These are phyloP conservation scores for Eucalyptus pauciflora DNA, from an alignment of 345 rosid genomes.

Conservation along the genomic window DNA sequence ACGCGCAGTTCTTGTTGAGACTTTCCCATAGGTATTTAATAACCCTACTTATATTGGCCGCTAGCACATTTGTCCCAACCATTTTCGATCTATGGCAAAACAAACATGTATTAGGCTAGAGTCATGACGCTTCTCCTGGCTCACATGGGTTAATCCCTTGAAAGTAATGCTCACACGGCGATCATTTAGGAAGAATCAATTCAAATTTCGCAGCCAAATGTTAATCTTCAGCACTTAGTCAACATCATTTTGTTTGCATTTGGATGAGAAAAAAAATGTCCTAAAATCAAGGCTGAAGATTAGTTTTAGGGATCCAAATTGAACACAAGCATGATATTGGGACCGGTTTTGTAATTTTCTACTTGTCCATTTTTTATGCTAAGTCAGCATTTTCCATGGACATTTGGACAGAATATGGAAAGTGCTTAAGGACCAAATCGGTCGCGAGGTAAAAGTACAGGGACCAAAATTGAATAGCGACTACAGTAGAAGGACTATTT, in stretches of 20 bases:
- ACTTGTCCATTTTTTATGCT: fast-evolving
- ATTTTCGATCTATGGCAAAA: background rate
- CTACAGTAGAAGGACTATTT: background rate
- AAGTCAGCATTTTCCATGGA: background rate
- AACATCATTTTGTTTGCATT: background rate
- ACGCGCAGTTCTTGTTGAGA: background rate
- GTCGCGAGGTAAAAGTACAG: background rate
- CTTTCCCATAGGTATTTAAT: background rate
- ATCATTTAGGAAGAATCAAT: background rate
- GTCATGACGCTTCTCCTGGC: fast-evolving
- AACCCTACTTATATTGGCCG: fast-evolving
- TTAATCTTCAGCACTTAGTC: background rate
- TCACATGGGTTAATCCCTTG: background rate
- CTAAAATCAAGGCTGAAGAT: background rate
- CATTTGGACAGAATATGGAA: background rate
- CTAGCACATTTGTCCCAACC: background rate
- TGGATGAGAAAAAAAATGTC: background rate
- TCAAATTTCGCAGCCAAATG: background rate
- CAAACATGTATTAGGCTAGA: background rate
- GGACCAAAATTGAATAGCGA: background rate
- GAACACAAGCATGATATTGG: background rate
- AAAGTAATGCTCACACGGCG: fast-evolving
- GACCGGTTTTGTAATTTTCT: background rate
- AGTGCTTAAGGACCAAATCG: background rate
- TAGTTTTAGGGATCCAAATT: background rate